Conservation (phyloP, 2,329 filamentous ascomycete genomes). For the Clonostachys solani region DNA sequence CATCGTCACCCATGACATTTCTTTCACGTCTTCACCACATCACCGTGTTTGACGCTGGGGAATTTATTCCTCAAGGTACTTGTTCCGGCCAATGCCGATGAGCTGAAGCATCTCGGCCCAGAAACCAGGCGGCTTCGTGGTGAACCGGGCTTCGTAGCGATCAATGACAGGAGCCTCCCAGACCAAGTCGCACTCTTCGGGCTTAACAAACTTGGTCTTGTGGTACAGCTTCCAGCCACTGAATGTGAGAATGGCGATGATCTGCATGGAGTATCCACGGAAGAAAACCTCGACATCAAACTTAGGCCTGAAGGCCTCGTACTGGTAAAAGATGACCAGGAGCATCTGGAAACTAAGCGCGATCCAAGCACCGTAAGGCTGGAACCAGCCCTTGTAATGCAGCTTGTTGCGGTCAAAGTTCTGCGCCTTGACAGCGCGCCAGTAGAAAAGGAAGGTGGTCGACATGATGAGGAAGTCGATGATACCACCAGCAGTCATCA, state of each 20-base stretch:
- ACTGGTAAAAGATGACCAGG: constrained; percentile 50
- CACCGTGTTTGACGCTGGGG: too few relatives aligned
- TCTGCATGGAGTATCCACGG: constrained; percentile 54
- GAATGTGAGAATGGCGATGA: constrained; percentile 49
- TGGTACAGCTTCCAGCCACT: constrained; percentile 61
- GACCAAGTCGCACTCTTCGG: constrained; percentile 54
- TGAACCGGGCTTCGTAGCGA: constrained; percentile 36
- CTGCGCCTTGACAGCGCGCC: constrained; percentile 49
- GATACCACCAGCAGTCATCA: constrained; percentile 53
- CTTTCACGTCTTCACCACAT: too few relatives aligned
- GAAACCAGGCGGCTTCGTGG: too few relatives aligned
- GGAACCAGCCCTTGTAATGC: constrained; percentile 54
- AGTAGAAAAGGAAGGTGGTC: constrained; percentile 39
- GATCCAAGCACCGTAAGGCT: constrained; percentile 52
- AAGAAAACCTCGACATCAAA: constrained; percentile 46
- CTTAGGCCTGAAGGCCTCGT: constrained; percentile 35
- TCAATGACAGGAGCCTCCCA: constrained; percentile 59
- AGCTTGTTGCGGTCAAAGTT: constrained; percentile 44
- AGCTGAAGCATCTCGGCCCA: too few relatives aligned
- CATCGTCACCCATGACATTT: too few relatives aligned
- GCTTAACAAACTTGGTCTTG: constrained; percentile 47
- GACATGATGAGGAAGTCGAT: constrained; percentile 58
- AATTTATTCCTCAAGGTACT: too few relatives aligned
- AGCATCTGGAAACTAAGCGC: constrained; percentile 33
- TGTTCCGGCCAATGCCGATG: too few relatives aligned